Percentiles rank a stretch among this genome's conserved stretches.
Conservation (phyloP, 208 protist species). For the Leishmania braziliensis region DNA sequence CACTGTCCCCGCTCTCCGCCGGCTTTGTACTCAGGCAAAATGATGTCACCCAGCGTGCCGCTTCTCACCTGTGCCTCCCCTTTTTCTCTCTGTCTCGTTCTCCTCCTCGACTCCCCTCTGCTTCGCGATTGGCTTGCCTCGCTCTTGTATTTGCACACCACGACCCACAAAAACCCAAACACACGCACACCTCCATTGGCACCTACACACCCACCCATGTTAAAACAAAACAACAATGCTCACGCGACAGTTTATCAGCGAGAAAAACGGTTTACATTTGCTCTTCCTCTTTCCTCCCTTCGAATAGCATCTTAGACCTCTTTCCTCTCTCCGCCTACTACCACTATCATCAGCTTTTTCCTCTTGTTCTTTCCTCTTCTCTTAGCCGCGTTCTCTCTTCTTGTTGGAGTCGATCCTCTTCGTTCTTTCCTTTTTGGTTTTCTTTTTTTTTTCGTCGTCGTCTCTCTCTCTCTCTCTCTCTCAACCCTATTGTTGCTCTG, state of each 20-base stretch:
- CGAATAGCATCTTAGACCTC: conserved; percentile 4
- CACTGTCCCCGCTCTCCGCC: background rate
- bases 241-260: background rate
- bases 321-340: background rate
- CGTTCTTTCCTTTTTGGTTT: background rate
- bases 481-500: background rate
- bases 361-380: conserved; percentile 2
- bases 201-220: too few species aligned
- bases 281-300: background rate
- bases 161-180: background rate
- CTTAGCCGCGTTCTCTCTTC: too few species aligned
- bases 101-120: background rate
- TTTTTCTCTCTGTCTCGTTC: conserved; percentile 1
- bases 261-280: conserved; percentile 10
- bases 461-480: background rate
- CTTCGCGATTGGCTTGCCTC: background rate
- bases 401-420: background rate
- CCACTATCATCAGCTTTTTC: conserved; percentile 15
- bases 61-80: background rate
- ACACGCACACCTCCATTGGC: background rate
- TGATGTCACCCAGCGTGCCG: background rate
- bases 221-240: background rate
- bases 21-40: background rate
- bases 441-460: background rate
- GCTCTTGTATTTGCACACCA: background rate